Conservation (phyloP, 2,329 filamentous ascomycete species). For the Akanthomyces dipterigenus region DNA sequence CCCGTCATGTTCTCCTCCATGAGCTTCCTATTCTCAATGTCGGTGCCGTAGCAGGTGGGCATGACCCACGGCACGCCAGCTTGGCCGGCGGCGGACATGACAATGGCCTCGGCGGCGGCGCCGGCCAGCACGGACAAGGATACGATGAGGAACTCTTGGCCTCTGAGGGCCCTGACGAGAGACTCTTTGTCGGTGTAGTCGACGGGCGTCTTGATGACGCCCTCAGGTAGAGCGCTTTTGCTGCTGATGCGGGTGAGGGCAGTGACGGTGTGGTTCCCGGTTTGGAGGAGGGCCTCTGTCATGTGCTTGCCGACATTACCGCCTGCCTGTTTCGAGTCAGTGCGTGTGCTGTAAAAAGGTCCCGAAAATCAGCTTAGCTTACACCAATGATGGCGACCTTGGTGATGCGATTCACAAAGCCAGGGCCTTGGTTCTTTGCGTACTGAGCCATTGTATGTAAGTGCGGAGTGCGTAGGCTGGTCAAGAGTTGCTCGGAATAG, state of each 20-base stretch:
- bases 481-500: background rate
- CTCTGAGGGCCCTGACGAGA: conserved; percentile 41
- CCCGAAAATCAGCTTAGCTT: conserved; percentile 19
- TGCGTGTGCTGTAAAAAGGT: too few species aligned
- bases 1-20: conserved; percentile 23
- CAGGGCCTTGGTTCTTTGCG: conserved; percentile 22
- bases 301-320: conserved; percentile 37
- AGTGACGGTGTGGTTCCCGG: conserved; percentile 45
- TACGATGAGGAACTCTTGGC: conserved; percentile 49
- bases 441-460: conserved; percentile 12
- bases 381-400: conserved; percentile 37
- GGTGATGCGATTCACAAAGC: conserved; percentile 28
- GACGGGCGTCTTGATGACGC: conserved; percentile 34
- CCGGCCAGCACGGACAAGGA: conserved; percentile 36
- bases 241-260: conserved; percentile 44
- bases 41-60: conserved; percentile 38
- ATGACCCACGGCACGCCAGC: conserved; percentile 45
- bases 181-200: conserved; percentile 36
- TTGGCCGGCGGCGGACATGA: conserved; percentile 43
- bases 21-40: conserved; percentile 23
- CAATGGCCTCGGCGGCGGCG: conserved; percentile 34
- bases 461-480: background rate
- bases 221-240: conserved; percentile 33
- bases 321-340: conserved; percentile 23
- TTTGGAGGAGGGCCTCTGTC: conserved; percentile 35